These are phyloP conservation scores for Stramenopiles sp. DNA, from an alignment of 352 stramenopile genomes.

Conservation along the genomic window DNA sequence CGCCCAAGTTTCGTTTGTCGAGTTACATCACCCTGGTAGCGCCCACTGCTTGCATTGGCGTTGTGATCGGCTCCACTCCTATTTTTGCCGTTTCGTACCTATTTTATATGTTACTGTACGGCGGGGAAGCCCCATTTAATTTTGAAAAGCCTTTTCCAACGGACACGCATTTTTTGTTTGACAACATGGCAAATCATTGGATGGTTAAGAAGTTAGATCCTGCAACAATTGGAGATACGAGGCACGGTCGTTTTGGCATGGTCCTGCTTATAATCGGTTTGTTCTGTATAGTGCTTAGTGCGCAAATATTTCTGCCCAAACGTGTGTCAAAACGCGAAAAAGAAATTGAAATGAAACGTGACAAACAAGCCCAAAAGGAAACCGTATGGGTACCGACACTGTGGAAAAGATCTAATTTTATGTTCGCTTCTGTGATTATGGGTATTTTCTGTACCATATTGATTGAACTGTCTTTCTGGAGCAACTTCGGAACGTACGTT, in stretches of 20 bases:
- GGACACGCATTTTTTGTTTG: constrained; percentile 44
- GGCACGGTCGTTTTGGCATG: constrained; percentile 65
- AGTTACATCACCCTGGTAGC: constrained; percentile 69
- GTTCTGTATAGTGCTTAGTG: constrained; percentile 51
- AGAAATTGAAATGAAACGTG: constrained; percentile 30
- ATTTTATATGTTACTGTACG: constrained; percentile 39
- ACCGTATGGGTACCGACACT: constrained; percentile 64
- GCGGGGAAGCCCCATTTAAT: constrained; percentile 25
- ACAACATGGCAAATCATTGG: constrained; percentile 59
- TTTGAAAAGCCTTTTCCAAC: too few species aligned
- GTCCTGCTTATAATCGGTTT: constrained; percentile 71
- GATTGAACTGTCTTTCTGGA: constrained; percentile 88
- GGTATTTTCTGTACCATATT: constrained; percentile 75
- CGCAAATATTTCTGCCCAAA: constrained; percentile 73
- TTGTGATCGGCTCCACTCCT: constrained; percentile 59
- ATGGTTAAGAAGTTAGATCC: constrained; percentile 56
- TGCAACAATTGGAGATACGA: constrained; percentile 33
- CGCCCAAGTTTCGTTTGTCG: constrained; percentile 69
- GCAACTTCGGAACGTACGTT: constrained; percentile 74
- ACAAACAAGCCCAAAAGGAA: constrained; percentile 48
- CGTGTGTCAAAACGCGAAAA: constrained; percentile 62
- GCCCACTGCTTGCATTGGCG: constrained; percentile 53
- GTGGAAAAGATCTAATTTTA: constrained; percentile 84
- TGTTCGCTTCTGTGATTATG: constrained; percentile 72
- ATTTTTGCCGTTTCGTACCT: constrained; percentile 36